Evolutionary conservation across 2,329 filamentous ascomycete genomes (phyloP).

Genomic region (Fusarium keratoplasticum): DNA sequence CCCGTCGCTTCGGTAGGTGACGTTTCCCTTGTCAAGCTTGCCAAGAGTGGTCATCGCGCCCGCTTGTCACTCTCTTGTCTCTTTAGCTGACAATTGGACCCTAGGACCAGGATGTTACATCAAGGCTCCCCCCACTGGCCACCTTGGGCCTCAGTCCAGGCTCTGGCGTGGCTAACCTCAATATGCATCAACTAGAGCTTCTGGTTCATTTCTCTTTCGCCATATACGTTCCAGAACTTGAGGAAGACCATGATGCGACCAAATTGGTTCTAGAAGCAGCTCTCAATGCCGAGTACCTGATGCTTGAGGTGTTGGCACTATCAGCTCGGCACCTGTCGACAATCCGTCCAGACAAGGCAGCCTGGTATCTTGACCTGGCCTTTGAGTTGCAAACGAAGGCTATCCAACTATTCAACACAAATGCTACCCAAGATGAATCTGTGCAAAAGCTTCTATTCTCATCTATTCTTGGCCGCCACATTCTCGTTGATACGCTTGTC

Average conservation of each 20-base stretch:
- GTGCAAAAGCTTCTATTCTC: background rate
- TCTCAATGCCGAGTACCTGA: background rate
- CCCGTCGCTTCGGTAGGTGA: background rate
- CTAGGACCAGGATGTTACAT: background rate
- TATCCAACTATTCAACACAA: background rate
- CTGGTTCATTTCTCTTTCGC: background rate
- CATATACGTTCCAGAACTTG: background rate
- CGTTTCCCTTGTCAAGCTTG: background rate
- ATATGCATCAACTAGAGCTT: background rate
- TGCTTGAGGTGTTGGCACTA: background rate
- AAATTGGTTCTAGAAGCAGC: background rate
- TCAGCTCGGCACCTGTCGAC: background rate
- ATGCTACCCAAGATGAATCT: background rate
- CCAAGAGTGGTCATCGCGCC: background rate
- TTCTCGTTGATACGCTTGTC: background rate
- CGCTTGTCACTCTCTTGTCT: background rate
- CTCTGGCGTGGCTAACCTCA: background rate
- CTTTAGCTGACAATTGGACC: background rate
- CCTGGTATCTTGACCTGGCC: background rate
- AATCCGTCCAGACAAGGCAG: background rate
- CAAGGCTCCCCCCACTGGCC: background rate
- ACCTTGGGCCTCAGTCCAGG: background rate
- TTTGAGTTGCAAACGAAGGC: background rate
- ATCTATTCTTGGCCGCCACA: background rate
- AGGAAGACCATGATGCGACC: background rate